These are phyloP conservation scores for Trametes versicolor DNA, from an alignment of 1,284 basidiomycete genomes.

Conservation along the genomic window DNA sequence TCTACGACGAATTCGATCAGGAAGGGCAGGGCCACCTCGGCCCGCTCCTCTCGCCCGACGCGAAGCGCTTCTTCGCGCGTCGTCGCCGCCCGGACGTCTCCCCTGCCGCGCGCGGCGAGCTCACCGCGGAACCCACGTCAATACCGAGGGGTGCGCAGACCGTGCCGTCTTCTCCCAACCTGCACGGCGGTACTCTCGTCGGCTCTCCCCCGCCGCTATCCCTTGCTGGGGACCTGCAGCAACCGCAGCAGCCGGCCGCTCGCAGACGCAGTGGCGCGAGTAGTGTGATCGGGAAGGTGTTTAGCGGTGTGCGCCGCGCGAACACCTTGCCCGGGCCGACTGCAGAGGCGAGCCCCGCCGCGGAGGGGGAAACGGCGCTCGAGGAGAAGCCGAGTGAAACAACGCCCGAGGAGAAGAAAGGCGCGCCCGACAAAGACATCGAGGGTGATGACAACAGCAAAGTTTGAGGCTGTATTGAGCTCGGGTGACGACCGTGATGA, in stretches of 20 bases:
- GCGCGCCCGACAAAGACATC: slow-evolving; percentile 23
- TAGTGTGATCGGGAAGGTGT: slow-evolving; percentile 31
- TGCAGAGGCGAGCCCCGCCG: background rate
- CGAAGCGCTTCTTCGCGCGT: slow-evolving; percentile 30
- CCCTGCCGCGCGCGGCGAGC: slow-evolving; percentile 8
- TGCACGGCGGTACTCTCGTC: slow-evolving; percentile 11
- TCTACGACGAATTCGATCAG: slow-evolving; percentile 86
- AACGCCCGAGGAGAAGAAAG: slow-evolving; percentile 31
- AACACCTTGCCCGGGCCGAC: slow-evolving; percentile 24
- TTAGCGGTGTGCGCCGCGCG: slow-evolving; percentile 25
- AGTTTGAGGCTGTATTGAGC: background rate
- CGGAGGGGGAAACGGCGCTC: background rate
- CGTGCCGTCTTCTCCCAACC: slow-evolving; percentile 22
- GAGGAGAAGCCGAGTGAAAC: slow-evolving; percentile 23
- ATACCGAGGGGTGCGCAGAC: slow-evolving; percentile 23
- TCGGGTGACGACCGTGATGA: background rate
- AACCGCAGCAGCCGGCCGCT: background rate
- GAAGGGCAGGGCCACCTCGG: slow-evolving; percentile 37
- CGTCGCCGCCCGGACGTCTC: slow-evolving; percentile 23
- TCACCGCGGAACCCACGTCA: slow-evolving; percentile 15
- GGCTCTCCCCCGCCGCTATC: slow-evolving; percentile 14
- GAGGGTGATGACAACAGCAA: slow-evolving; percentile 9
- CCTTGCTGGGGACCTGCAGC: slow-evolving; percentile 9
- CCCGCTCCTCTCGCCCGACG: slow-evolving; percentile 35
- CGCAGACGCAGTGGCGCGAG: slow-evolving; percentile 16